Percentiles rank a stretch among this genome's conserved stretches.
Evolutionary conservation across 768 basidiomycete genomes (phyloP).

Genomic region (Lentinula raphanica): DNA sequence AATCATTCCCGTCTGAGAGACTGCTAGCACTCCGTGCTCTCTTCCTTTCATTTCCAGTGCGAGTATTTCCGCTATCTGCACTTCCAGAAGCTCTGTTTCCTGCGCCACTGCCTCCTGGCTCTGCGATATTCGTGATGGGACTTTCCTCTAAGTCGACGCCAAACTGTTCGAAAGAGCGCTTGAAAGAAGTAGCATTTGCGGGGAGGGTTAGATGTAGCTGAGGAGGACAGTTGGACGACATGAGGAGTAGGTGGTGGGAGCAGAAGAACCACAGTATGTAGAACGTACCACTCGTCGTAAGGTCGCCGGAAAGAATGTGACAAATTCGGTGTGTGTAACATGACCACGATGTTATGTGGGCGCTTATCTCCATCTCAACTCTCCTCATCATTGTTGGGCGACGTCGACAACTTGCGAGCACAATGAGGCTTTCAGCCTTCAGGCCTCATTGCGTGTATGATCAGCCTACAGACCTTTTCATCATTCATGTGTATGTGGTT

Average conservation of each 20-base stretch:
- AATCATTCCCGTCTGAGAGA: slow-evolving; percentile 34
- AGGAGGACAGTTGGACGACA: slow-evolving; percentile 41
- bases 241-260: slow-evolving; percentile 14
- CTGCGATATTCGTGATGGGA: slow-evolving; percentile 23
- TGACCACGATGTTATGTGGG: too few species aligned
- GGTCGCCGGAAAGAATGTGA: neutral
- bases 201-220: slow-evolving; percentile 51
- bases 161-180: slow-evolving; percentile 54
- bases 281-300: neutral
- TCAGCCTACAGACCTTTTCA: too few species aligned
- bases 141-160: slow-evolving; percentile 49
- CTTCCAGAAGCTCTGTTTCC: slow-evolving; percentile 16
- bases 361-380: too few species aligned
- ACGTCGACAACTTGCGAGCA: too few species aligned
- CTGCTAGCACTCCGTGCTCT: slow-evolving; percentile 52
- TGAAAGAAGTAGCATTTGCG: slow-evolving; percentile 49
- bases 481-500: too few species aligned
- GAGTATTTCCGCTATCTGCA: slow-evolving; percentile 6
- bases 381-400: too few species aligned
- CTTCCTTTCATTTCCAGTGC: slow-evolving; percentile 46
- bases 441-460: too few species aligned
- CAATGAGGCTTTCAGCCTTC: too few species aligned
- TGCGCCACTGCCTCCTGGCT: slow-evolving; percentile 23
- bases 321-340: neutral
- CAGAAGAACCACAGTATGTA: neutral